phyloP scores from a whole-genome alignment of 1,284 basidiomycete species.

The Entoloma clypeatum region DNA sequence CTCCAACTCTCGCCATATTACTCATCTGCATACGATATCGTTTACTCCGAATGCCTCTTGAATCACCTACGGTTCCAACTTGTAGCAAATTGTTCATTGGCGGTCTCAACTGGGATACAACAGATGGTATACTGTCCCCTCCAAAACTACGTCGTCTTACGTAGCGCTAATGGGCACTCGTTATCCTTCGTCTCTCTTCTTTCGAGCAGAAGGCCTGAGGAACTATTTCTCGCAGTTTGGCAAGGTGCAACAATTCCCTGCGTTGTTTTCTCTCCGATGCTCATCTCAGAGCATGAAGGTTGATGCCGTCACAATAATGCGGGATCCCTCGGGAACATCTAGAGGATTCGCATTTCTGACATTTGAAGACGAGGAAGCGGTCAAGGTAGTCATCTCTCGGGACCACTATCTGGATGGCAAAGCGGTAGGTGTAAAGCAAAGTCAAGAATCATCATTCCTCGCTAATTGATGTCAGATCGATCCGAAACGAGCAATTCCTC shows the following conservation, averaged over 20 bases:
- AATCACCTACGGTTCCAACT: conserved; percentile 33
- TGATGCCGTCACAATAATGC: conserved; percentile 93
- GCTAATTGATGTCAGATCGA: conserved; percentile 71
- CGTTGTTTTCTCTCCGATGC: conserved; percentile 1
- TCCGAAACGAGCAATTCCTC: conserved; percentile 91
- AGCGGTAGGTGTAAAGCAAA: conserved; percentile 46
- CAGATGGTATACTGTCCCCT: conserved; percentile 76
- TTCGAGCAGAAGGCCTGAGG: conserved; percentile 56
- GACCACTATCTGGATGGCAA: conserved; percentile 93
- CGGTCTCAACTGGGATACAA: conserved; percentile 97
- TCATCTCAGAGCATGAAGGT: conserved; percentile 44
- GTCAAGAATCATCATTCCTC: conserved; percentile 6
- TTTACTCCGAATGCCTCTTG: conserved; percentile 23
- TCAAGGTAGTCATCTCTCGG: conserved; percentile 77
- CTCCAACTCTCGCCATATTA: conserved; percentile 31
- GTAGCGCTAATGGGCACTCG: conserved; percentile 38
- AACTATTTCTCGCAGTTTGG: conserved; percentile 72
- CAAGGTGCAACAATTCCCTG: conserved; percentile 41
- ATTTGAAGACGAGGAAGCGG: conserved; percentile 79
- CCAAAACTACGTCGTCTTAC: conserved; percentile 32
- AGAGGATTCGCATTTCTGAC: conserved; percentile 95
- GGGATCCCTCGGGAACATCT: conserved; percentile 86
- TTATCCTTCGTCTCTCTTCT: conserved; percentile 25
- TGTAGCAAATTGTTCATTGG: conserved; percentile 98
- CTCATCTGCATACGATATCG: conserved; percentile 31